Base-by-base conservation (phyloP, 345 rosid species). In the Aurinia saxatilis region DNA sequence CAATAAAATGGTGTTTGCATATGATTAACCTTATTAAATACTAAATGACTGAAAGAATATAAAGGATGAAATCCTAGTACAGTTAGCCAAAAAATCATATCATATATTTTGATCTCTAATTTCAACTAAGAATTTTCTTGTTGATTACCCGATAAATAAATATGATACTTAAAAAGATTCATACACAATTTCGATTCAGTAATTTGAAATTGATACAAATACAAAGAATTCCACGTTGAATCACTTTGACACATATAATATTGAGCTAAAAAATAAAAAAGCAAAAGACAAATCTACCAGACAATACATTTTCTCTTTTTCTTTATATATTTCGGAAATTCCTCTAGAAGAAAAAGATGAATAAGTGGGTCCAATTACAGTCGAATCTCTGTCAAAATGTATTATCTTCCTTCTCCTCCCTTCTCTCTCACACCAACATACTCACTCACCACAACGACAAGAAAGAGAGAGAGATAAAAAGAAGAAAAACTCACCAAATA, bases 351-450 rank as follows among this genome's bases (percentile, higher is more conserved):
- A n/a, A n/a, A 52, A 60, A 60, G 50, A 54, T 21, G 58, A 70
- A 45, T 3, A 63, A 50, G 75, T 71, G 70, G 75, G 68, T 47
- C 70, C 64, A 19, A 2, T 7, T 11, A 70, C 38, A 63, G 64
- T 70, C 40, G 70, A 70, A 46, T 70, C 68, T 54, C 50, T 69
- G 57, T 68, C 62, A 60, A n/a, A n/a, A 41, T 62, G 74, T 70
- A 54, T 70, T 54, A 62, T 55, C 74, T 64, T 64, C 75, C n/a
- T n/a, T n/a, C n/a, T n/a, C n/a, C n/a, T n/a, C 64, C 70, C 74
- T 64, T 64, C 75, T 71, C 65, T 40, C 75, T 70, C 51, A 30
- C 59, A 55, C 62, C 53, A 41, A 41, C 41, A 64, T 60, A 50
- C 55, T 50, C 70, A 50, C 55, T 58, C 70, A 57, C 4, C 25